Percentiles rank a stretch among this genome's conserved stretches.
These are phyloP conservation scores for Colletotrichum viniferum DNA, from an alignment of 2,329 filamentous ascomycete species.

Conservation along the genomic window DNA sequence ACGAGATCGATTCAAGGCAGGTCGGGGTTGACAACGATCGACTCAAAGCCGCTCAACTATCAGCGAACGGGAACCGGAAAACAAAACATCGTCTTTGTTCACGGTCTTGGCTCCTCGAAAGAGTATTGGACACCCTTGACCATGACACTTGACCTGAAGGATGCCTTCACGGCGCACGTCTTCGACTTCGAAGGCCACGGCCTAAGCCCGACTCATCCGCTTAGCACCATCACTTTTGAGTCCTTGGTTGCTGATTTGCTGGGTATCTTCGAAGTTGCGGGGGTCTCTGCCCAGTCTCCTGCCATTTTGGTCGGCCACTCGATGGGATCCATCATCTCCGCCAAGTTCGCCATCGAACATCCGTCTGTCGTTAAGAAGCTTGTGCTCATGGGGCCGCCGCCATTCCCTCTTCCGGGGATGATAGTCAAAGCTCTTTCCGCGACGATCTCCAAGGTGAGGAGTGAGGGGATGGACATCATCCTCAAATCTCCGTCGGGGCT, in stretches of 20 bases:
- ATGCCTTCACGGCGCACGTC: slow-evolving; percentile 41
- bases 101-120: slow-evolving; percentile 55
- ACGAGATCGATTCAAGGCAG: slow-evolving; percentile 20
- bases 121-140: slow-evolving; percentile 52
- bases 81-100: slow-evolving; percentile 52
- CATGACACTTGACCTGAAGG: slow-evolving; percentile 31
- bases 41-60: slow-evolving; percentile 45
- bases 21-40: slow-evolving; percentile 38
- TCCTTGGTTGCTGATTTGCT: slow-evolving; percentile 48
- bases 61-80: slow-evolving; percentile 30
- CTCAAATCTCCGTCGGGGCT: slow-evolving; percentile 32
- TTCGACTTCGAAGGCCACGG: slow-evolving; percentile 63
- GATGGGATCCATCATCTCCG: slow-evolving; percentile 54
- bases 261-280: slow-evolving; percentile 38
- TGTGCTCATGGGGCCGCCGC: slow-evolving; percentile 51
- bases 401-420: slow-evolving; percentile 42
- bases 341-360: slow-evolving; percentile 42
- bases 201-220: slow-evolving; percentile 53
- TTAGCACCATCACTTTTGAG: slow-evolving; percentile 43
- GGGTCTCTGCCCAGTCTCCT: slow-evolving; percentile 27
- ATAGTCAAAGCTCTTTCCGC: slow-evolving; percentile 31
- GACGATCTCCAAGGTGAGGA: slow-evolving; percentile 42
- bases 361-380: slow-evolving; percentile 46
- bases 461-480: slow-evolving; percentile 47
- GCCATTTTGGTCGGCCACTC: slow-evolving; percentile 54